A percentile compares a stretch with the other conserved stretches of the same genome.
phyloP scores from a whole-genome alignment of 129 eudicot genomes.

The Tagetes patula region DNA sequence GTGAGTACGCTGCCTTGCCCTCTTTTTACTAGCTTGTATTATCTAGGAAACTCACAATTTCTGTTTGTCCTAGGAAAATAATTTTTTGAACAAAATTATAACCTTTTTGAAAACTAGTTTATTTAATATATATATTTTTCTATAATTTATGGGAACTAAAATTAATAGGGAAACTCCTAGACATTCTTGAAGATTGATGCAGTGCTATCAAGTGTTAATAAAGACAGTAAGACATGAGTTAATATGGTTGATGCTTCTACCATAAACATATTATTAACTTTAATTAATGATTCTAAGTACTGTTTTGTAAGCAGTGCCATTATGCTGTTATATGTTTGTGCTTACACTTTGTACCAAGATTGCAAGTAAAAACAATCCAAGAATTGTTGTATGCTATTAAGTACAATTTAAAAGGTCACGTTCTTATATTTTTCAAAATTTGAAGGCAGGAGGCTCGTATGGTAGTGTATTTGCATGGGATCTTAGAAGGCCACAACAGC shows the following conservation, averaged over 20 bases:
- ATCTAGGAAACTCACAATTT: background rate
- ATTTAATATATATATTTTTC: background rate
- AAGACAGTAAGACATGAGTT: background rate
- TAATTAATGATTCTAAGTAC: background rate
- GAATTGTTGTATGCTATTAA: background rate
- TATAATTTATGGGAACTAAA: background rate
- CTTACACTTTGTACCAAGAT: background rate
- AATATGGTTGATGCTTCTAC: background rate
- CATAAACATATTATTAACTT: background rate
- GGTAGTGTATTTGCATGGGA: slow-evolving; percentile 97
- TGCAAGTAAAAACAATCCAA: background rate
- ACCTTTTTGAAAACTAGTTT: background rate
- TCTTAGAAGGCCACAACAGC: slow-evolving; percentile 71
- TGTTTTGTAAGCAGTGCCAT: background rate
- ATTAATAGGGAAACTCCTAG: background rate
- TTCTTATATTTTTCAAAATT: background rate
- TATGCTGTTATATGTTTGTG: background rate
- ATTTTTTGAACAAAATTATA: background rate
- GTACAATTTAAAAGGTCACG: background rate
- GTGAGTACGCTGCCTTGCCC: slow-evolving; percentile 42
- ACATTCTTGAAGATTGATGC: background rate
- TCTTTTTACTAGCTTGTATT: slow-evolving; percentile 1
- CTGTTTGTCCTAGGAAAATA: background rate
- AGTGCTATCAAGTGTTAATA: background rate
- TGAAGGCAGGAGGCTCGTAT: slow-evolving; percentile 95